Base-by-base conservation (phyloP, 1,284 basidiomycete species). In the Sphagnurus paluster region DNA sequence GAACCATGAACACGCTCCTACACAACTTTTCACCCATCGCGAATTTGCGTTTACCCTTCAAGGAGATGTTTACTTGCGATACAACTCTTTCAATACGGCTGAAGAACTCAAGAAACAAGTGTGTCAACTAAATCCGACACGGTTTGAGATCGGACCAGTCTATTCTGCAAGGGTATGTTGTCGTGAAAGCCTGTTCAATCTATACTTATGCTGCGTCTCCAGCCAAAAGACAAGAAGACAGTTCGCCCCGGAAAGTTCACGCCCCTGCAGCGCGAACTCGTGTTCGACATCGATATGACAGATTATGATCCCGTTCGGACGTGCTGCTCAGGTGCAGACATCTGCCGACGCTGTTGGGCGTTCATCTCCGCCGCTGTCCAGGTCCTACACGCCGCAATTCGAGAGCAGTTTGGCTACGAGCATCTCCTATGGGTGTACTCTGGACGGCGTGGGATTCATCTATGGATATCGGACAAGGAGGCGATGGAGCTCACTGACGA, bases 201-300 rank as follows among this genome's bases (percentile, higher is more conserved):
- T n/a, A 52, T 4, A 23, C 42, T n/a, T 44, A 26, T 28, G 21
- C 41, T 24, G 25, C 21, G 24, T 30, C 53, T 50, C 28, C 19
- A 94, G 90, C 95, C 95, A 4, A 80, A 85, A 60, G 96, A 98
- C 72, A 89, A 85, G 60, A 97, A 96, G 64, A 90, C 90, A 0
- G 74, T 95, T 29, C 82, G 87, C 2, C 76, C 88, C 5, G 76
- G 82, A 5, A 81, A 82, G 2, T 87, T 98, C 59, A 77, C 79
- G 39, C 93, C 96, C 0, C 68, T 84, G 20, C 80, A 84, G 49
- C 88, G 97, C 53, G 96, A 99, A 66, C 84, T 99, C 24, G 97
- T 99, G 1, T 98, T 99, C 62, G 97, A 99, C 83, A 98, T 99
- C 64, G 96, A 99, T 69, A 98, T 99, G 95, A 97, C 96, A 13